These are phyloP conservation scores for Tetrapisispora nanseiensis DNA, from an alignment of 805 yeast genomes.

Conservation along the genomic window DNA sequence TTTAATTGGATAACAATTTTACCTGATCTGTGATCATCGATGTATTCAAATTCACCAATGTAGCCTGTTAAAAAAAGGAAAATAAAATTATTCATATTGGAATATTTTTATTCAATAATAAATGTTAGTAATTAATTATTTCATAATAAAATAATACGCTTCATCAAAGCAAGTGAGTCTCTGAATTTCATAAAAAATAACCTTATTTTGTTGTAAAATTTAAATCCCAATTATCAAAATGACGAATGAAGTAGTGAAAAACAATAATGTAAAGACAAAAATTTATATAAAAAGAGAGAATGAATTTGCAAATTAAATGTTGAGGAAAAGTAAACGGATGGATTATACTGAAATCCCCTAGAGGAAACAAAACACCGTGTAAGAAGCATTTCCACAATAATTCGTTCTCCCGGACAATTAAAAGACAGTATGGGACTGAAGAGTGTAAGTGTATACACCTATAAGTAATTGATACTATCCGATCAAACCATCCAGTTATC, in stretches of 20 bases:
- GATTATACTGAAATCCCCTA: constrained; percentile 20
- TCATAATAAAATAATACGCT: no score
- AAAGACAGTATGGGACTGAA: constrained; percentile 92
- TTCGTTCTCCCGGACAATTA: constrained; percentile 85
- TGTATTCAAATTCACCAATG: constrained; percentile 97
- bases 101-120: background rate
- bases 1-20: constrained; percentile 91
- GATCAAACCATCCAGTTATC: constrained; percentile 98
- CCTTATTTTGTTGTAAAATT: constrained; percentile 1
- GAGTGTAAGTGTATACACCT: constrained; percentile 8
- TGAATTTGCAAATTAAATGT: constrained; percentile 29
- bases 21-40: constrained; percentile 98
- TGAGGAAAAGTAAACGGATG: constrained; percentile 61
- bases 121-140: background rate
- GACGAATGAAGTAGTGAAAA: background rate
- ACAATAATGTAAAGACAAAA: no score
- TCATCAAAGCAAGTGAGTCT: background rate
- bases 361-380: constrained; percentile 41
- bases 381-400: constrained; percentile 49
- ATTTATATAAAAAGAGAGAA: background rate
- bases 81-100: no score
- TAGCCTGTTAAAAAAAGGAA: constrained; percentile 36
- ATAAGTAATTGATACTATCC: constrained; percentile 31
- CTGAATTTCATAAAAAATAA: background rate
- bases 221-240: constrained; percentile 3